These are phyloP conservation scores for Chaetomium sp. DNA, from an alignment of 2,329 filamentous ascomycete species.

Conservation along the genomic window DNA sequence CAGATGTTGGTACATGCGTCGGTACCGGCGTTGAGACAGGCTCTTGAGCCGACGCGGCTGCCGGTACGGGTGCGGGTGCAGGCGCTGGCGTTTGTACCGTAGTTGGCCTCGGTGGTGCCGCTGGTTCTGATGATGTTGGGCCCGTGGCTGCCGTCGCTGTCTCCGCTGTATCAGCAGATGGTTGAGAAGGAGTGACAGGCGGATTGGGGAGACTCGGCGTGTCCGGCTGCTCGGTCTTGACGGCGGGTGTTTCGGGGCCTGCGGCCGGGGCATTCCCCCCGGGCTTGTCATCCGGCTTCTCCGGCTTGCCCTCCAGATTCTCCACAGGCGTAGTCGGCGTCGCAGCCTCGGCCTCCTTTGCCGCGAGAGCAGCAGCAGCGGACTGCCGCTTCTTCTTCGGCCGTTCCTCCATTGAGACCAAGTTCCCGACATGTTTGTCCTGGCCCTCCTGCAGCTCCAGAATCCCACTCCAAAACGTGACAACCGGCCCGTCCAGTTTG, in stretches of 20 bases:
- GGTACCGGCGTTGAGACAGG: no score
- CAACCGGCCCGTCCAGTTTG: slow-evolving; percentile 78
- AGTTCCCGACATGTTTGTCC: slow-evolving; percentile 62
- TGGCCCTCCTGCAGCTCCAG: slow-evolving; percentile 74
- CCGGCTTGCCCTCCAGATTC: slow-evolving; percentile 14
- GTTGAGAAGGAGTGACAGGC: background rate
- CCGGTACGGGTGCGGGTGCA: slow-evolving; percentile 4
- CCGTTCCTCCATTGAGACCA: slow-evolving; percentile 54
- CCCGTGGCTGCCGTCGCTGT: background rate
- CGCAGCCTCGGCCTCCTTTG: slow-evolving; percentile 25
- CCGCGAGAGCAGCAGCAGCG: slow-evolving; percentile 27
- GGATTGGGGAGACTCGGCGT: slow-evolving; percentile 12
- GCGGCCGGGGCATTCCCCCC: no score
- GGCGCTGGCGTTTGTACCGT: background rate
- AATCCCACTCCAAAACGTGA: slow-evolving; percentile 90
- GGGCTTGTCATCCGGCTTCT: no score
- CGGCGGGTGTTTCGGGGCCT: slow-evolving; percentile 4
- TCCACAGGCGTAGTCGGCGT: slow-evolving; percentile 9
- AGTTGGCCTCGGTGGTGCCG: slow-evolving; percentile 16
- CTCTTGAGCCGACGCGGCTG: no score
- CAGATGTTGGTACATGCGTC: no score
- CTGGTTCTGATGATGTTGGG: background rate
- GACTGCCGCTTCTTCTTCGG: slow-evolving; percentile 45
- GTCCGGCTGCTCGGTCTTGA: slow-evolving; percentile 11
- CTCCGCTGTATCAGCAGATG: background rate